Percentiles rank a stretch among this genome's conserved stretches.
Evolutionary conservation across 73 alveolate genomes (phyloP).

Genomic region (Paramecium pentaurelia): DNA sequence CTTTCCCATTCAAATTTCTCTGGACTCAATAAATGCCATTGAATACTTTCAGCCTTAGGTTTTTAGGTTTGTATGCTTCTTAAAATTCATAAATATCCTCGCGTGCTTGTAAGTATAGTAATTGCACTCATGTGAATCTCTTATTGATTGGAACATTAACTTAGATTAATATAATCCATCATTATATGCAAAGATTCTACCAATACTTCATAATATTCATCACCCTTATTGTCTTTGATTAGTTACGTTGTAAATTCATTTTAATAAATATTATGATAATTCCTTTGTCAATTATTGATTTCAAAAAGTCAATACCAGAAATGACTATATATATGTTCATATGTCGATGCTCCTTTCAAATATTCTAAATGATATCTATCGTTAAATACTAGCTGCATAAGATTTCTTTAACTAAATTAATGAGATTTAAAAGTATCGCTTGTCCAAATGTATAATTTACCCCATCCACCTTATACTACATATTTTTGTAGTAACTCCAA

Average conservation of each 20-base stretch:
- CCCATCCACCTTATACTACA: neutral
- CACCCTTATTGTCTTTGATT: neutral
- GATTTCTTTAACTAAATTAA: neutral
- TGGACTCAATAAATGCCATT: slow-evolving; percentile 45
- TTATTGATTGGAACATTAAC: neutral
- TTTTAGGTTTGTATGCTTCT: too few species aligned
- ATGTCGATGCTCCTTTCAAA: slow-evolving; percentile 68
- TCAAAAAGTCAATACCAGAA: slow-evolving; percentile 32
- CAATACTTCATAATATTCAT: slow-evolving; percentile 20
- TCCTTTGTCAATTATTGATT: neutral
- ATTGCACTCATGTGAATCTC: neutral
- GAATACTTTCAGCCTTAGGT: neutral
- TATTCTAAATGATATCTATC: neutral
- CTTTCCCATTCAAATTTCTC: slow-evolving; percentile 64
- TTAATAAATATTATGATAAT: neutral
- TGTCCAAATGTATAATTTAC: slow-evolving; percentile 28
- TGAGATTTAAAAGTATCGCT: neutral
- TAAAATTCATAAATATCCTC: neutral
- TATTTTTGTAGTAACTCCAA: slow-evolving; percentile 6
- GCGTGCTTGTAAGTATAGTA: neutral
- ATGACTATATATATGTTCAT: slow-evolving; percentile 65
- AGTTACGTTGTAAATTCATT: neutral
- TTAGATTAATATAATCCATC: neutral
- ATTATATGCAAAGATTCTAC: neutral
- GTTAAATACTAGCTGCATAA: neutral